These are phyloP conservation scores for Paraphoma chrysanthemicola DNA, from an alignment of 2,329 filamentous ascomycete genomes.

Conservation along the genomic window DNA sequence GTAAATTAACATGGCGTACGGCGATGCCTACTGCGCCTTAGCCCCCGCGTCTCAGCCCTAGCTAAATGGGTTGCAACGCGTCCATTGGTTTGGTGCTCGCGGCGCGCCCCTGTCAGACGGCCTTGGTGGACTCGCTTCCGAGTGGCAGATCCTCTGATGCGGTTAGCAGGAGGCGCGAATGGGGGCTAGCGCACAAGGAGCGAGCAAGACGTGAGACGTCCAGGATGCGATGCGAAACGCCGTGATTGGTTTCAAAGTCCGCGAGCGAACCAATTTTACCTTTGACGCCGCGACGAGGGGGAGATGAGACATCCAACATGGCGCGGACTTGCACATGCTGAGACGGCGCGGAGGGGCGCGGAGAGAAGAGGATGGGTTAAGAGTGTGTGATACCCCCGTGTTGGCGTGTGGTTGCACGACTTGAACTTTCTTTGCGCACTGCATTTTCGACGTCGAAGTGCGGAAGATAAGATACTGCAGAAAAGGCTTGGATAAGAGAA, in stretches of 20 bases:
- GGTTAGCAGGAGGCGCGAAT: background rate
- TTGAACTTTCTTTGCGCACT: background rate
- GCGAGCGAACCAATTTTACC: background rate
- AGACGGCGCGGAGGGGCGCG: background rate
- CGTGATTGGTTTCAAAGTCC: constrained; percentile 7
- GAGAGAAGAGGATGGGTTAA: background rate
- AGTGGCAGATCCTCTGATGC: background rate
- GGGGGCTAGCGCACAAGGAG: background rate
- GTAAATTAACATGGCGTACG: constrained; percentile 6
- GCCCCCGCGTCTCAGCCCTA: background rate
- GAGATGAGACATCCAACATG: constrained; percentile 1
- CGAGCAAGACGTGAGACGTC: background rate
- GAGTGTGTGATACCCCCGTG: background rate
- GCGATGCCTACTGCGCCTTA: background rate
- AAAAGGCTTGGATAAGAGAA: background rate
- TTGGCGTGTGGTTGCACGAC: background rate
- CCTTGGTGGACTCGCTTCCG: constrained; percentile 2
- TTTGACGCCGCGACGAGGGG: background rate
- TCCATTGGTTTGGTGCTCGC: background rate
- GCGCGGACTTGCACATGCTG: background rate
- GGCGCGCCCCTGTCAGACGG: background rate
- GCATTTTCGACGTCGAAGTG: background rate
- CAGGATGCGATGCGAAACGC: background rate
- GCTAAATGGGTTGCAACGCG: background rate
- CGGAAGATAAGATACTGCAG: background rate